These are phyloP conservation scores for Fomes fomentarius DNA, from an alignment of 1,284 basidiomycete genomes.

Conservation along the genomic window DNA sequence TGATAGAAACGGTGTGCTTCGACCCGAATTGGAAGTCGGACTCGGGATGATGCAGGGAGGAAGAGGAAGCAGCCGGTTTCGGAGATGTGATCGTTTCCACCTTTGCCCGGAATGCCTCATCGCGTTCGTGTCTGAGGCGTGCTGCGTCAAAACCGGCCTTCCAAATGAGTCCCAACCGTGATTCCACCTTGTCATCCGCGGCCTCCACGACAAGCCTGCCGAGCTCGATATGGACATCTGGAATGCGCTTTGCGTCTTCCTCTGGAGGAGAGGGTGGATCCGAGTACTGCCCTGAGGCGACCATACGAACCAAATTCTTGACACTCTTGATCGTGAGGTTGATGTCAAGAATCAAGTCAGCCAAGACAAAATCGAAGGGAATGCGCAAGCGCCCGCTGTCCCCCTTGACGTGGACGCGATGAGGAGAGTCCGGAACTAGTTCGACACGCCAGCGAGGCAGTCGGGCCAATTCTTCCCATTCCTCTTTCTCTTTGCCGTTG, in stretches of 20 bases:
- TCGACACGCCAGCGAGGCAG: constrained; percentile 63
- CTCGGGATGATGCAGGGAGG: constrained; percentile 24
- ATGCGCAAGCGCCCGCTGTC: constrained; percentile 77
- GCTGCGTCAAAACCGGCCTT: constrained; percentile 80
- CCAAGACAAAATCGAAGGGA: constrained; percentile 79
- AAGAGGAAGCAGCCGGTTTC: constrained; percentile 21
- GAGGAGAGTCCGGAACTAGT: constrained; percentile 21
- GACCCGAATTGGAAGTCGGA: constrained; percentile 57
- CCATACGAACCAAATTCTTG: constrained; percentile 62
- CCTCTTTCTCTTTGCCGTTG: constrained; percentile 36
- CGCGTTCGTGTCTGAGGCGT: constrained; percentile 73
- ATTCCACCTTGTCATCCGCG: constrained; percentile 90
- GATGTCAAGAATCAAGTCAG: constrained; percentile 73
- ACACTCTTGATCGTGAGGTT: constrained; percentile 68
- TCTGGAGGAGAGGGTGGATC: constrained; percentile 59
- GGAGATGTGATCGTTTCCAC: constrained; percentile 61
- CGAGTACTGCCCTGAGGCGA: constrained; percentile 48
- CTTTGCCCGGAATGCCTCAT: constrained; percentile 84
- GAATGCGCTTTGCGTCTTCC: constrained; percentile 75
- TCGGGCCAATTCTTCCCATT: constrained; percentile 83
- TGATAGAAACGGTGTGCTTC: constrained; percentile 67
- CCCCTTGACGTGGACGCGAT: constrained; percentile 53
- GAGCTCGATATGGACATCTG: constrained; percentile 66
- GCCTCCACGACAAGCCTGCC: constrained; percentile 74
- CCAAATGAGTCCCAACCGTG: constrained; percentile 79